A percentile compares a stretch with the other conserved stretches of the same genome.
These are phyloP conservation scores for Cruciata laevipes DNA, from an alignment of 257 asterid genomes.

Conservation along the genomic window DNA sequence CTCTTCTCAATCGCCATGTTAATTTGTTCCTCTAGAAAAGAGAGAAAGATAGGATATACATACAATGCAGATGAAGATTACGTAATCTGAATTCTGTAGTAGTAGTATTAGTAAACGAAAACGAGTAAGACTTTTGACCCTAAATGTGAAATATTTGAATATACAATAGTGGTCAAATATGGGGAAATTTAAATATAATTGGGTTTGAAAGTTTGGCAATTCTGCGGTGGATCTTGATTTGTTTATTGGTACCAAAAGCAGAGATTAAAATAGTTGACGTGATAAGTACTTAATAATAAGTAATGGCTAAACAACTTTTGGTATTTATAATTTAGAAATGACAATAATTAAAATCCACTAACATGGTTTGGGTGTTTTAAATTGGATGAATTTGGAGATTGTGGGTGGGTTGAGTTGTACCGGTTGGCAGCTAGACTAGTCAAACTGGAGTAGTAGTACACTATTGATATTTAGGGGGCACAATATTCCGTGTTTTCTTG, in stretches of 20 bases:
- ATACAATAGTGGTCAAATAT: neutral
- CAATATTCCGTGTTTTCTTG: slow-evolving; percentile 3
- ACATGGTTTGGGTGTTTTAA: neutral
- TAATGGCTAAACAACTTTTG: neutral
- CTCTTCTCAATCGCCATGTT: slow-evolving; percentile 16
- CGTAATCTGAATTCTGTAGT: slow-evolving; percentile 27
- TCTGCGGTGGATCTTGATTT: neutral
- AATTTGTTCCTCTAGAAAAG: neutral
- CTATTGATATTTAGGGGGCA: neutral
- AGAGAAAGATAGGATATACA: slow-evolving; percentile 4
- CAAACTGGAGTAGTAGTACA: slow-evolving; percentile 1
- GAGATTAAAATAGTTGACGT: neutral
- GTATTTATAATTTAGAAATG: no score
- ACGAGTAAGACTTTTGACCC: slow-evolving; percentile 12
- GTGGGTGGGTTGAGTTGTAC: slow-evolving; percentile 2
- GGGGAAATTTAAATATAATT: neutral
- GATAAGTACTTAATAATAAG: neutral
- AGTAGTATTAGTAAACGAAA: slow-evolving; percentile 14
- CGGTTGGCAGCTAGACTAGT: neutral
- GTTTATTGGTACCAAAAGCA: neutral
- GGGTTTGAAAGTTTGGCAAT: neutral
- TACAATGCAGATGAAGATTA: slow-evolving; percentile 17
- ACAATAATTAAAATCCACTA: neutral
- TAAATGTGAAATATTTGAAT: slow-evolving; percentile 3
- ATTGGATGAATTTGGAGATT: neutral